phyloP scores from a whole-genome alignment of 345 rosid species.

The Hibiscus trionum region DNA sequence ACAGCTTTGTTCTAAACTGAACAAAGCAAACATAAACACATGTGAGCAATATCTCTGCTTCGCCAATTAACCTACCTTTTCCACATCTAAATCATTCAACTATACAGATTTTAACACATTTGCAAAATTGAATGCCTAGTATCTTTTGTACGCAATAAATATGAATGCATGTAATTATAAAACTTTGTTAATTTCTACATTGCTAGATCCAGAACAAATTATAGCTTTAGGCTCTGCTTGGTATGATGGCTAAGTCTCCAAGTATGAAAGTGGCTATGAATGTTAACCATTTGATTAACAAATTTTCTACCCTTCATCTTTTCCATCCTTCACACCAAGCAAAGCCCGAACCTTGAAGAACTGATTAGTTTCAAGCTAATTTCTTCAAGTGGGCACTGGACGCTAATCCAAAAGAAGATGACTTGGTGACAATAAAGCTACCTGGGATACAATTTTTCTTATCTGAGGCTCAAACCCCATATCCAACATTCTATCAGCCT shows the following conservation, averaged over 20 bases:
- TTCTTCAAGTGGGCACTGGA: not conserved
- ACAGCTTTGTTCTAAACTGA: not conserved
- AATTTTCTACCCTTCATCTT: too few species aligned
- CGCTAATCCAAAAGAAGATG: not conserved
- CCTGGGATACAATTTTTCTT: slow-evolving; percentile 82
- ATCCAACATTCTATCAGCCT: slow-evolving; percentile 96
- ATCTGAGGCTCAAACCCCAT: slow-evolving; percentile 99
- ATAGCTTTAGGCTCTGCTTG: not conserved
- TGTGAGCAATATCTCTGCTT: not conserved
- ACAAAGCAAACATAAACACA: not conserved
- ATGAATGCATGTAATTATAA: not conserved
- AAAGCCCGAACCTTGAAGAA: not conserved
- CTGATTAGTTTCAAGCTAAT: not conserved
- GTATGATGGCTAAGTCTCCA: too few species aligned
- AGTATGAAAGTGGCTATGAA: too few species aligned
- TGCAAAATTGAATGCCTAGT: not conserved
- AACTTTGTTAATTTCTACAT: not conserved
- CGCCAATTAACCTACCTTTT: not conserved
- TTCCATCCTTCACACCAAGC: too few species aligned
- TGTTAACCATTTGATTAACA: too few species aligned
- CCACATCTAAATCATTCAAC: not conserved
- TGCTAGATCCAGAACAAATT: not conserved
- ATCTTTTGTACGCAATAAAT: not conserved
- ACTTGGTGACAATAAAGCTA: slow-evolving; percentile 13
- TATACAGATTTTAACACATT: not conserved